Base-by-base conservation (phyloP, 2,329 filamentous ascomycete genomes). In the Ramularia endophylla region DNA sequence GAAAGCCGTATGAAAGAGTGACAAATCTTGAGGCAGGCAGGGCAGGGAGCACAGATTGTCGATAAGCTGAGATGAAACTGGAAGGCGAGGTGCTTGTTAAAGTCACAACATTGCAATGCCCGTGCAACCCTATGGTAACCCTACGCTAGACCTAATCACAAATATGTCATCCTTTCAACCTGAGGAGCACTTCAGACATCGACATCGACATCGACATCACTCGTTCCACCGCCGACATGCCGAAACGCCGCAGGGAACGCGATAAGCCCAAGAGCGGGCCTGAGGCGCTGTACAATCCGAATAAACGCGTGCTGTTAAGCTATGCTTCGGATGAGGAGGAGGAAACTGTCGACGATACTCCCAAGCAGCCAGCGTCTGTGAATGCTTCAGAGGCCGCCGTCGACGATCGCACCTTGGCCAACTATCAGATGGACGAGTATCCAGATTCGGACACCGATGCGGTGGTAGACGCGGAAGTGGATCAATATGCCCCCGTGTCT, bases 271-370 rank as follows among this genome's bases (percentile, higher is more conserved):
- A 60, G 35, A 43, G 50, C 17, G 52, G 47, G n/a, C 54, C 53
- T 0, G 51, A 59, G 13, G 40, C 52, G 11, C 12, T 35, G 9
- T 60, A 60, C 43, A 54, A 61, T 34, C 58, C 59, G 2, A 54
- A 57, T 43, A 61, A 62, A 46, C 53, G 59, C 27, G 48, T 62
- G 6, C 44, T 60, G 37, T 51, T 62, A 13, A 61, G 55, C 50
- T 62, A 62, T 34, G 57, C 36, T 8, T 56, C 55, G 3, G 52
- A 58, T 8, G 58, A 58, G 28, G 28, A 36, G 9, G 34, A 48
- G 16, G 41, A 40, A 30, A n/a, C 32, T n/a, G 2, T 27, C 1
- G 27, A 31, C 18, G 16, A 25, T 5, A 12, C 18, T 6, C 12
- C 20, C 15, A 25, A 22, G 12, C n/a, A 29, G n/a, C 35, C 4